A percentile compares a stretch with the other conserved stretches of the same genome.
These are phyloP conservation scores for Aspergillus pseudoterreus DNA, from an alignment of 2,329 filamentous ascomycete species.

Conservation along the genomic window DNA sequence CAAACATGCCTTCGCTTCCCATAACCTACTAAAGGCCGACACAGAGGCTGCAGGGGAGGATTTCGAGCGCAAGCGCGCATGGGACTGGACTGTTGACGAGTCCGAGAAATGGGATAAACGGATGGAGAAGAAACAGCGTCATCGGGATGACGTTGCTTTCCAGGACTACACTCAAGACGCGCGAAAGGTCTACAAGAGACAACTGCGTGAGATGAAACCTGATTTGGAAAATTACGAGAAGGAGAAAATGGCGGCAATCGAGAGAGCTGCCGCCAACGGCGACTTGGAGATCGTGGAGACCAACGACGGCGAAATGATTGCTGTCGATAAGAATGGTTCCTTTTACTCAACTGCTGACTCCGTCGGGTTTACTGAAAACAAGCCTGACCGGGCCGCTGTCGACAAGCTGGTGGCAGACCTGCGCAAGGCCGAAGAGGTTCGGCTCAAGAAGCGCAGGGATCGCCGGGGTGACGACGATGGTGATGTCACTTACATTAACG, in stretches of 20 bases:
- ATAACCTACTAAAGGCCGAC: slow-evolving; percentile 91
- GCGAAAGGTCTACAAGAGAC: slow-evolving; percentile 89
- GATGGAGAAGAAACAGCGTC: slow-evolving; percentile 76
- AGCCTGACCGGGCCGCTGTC: slow-evolving; percentile 79
- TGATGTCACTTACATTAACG: slow-evolving; percentile 98
- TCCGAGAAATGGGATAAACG: slow-evolving; percentile 91
- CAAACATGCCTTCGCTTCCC: slow-evolving; percentile 80
- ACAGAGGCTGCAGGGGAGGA: slow-evolving; percentile 81
- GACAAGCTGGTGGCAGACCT: slow-evolving; percentile 84
- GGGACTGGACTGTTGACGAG: slow-evolving; percentile 98
- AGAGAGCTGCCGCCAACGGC: slow-evolving; percentile 78
- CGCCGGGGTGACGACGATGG: slow-evolving; percentile 77
- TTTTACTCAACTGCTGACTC: slow-evolving; percentile 89
- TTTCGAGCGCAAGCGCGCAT: slow-evolving; percentile 95
- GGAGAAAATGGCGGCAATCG: slow-evolving; percentile 79
- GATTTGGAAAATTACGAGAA: slow-evolving; percentile 81
- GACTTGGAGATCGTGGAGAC: slow-evolving; percentile 92
- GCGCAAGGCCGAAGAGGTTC: slow-evolving; percentile 79
- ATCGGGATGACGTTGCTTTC: slow-evolving; percentile 83
- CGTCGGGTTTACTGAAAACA: slow-evolving; percentile 76
- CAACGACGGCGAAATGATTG: slow-evolving; percentile 89
- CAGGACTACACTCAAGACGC: slow-evolving; percentile 84
- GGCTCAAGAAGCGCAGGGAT: slow-evolving; percentile 81
- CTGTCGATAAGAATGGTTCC: slow-evolving; percentile 83
- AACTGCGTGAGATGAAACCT: slow-evolving; percentile 71